A percentile compares a stretch with the other conserved stretches of the same genome.
These are phyloP conservation scores for Hemileccinum impolitum DNA, from an alignment of 768 basidiomycete genomes.

Conservation along the genomic window DNA sequence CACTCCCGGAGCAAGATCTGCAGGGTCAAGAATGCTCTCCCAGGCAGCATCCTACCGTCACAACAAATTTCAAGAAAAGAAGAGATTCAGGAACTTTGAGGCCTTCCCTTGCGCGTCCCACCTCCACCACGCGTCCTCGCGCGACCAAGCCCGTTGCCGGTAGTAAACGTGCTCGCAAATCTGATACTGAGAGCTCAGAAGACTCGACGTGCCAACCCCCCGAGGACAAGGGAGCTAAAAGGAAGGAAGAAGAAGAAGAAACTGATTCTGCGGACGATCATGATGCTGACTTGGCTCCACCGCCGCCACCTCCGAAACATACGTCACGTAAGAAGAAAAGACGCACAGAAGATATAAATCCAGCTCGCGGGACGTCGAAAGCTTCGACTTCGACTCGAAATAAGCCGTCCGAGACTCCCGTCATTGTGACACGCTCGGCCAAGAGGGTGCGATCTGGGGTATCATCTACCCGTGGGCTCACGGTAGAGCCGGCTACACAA, in stretches of 20 bases:
- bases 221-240: constrained; percentile 29
- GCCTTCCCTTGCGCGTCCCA: constrained; percentile 4
- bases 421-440: constrained; percentile 31
- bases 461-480: constrained; percentile 20
- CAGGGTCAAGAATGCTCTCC: constrained; percentile 9
- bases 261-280: constrained; percentile 42
- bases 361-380: constrained; percentile 22
- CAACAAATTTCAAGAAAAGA: constrained; percentile 2
- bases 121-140: constrained; percentile 2
- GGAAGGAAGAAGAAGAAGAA: constrained; percentile 36
- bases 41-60: constrained; percentile 5
- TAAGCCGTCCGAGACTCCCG: constrained; percentile 26
- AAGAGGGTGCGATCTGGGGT: constrained; percentile 41
- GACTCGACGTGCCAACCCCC: constrained; percentile 13
- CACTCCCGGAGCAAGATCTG: constrained; percentile 53
- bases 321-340: constrained; percentile 46
- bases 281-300: constrained; percentile 29
- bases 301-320: constrained; percentile 24
- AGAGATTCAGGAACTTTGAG: not conserved
- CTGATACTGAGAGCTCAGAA: constrained; percentile 26
- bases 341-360: constrained; percentile 31
- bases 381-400: constrained; percentile 25
- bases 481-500: constrained; percentile 40
- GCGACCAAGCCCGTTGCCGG: constrained; percentile 8
- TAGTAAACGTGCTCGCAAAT: constrained; percentile 21